Conservation (phyloP, 139 green algal species). For the Chlorella ohadii region DNA sequence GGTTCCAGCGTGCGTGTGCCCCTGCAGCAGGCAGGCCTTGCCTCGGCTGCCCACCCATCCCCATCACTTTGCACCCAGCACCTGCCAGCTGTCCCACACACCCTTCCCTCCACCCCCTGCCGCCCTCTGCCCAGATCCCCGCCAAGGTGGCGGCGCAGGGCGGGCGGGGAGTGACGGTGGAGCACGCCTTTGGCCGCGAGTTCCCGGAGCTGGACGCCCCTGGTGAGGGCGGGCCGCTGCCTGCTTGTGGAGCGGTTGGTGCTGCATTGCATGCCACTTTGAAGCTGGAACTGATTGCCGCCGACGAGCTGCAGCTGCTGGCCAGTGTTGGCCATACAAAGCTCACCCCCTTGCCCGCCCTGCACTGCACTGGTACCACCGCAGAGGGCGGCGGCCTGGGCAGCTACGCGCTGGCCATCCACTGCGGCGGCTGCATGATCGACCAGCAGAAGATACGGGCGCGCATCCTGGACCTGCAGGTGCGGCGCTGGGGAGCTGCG, state of each 20-base stretch:
- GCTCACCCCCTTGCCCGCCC: too few relatives aligned
- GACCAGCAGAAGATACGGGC: slow-evolving; percentile 66
- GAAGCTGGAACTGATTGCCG: too few relatives aligned
- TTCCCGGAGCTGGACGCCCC: slow-evolving; percentile 36
- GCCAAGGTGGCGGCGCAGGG: slow-evolving; percentile 37
- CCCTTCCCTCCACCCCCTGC: not conserved
- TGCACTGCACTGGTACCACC: too few relatives aligned
- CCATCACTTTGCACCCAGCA: too few relatives aligned
- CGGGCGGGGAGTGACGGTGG: slow-evolving; percentile 43
- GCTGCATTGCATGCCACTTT: too few relatives aligned
- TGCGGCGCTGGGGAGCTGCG: not conserved
- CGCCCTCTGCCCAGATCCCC: slow-evolving; percentile 43
- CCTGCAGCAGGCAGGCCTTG: too few relatives aligned
- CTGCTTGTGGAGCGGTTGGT: not conserved
- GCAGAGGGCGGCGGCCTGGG: slow-evolving; percentile 33
- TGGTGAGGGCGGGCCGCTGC: not conserved
- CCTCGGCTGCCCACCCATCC: too few relatives aligned
- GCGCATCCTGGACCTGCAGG: slow-evolving; percentile 40
- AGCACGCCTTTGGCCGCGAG: slow-evolving; percentile 66
- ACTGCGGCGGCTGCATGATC: slow-evolving; percentile 74
- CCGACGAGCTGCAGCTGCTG: too few relatives aligned
- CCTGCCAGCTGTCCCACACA: not conserved
- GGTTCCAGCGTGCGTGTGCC: too few relatives aligned
- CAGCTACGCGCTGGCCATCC: slow-evolving; percentile 52
- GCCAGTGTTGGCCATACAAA: too few relatives aligned